A percentile compares a stretch with the other conserved stretches of the same genome.
These are phyloP conservation scores for Helianthus annuus DNA, from an alignment of 129 eudicot species.

Conservation along the genomic window HanXRQr2.0-SUNRISE NC_035445.2:167351969-167352468, in stretches of 20 bases:
- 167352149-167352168: neutral
- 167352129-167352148: too few species aligned
- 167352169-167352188: constrained; percentile 24
- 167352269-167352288: neutral
- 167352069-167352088: too few species aligned
- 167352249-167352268: constrained; percentile 25
- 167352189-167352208: constrained; percentile 93
- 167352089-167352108: too few species aligned
- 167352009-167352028: too few species aligned
- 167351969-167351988: too few species aligned
- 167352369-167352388: too few species aligned
- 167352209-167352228: constrained; percentile 69
- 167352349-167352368: neutral
- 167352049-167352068: too few species aligned
- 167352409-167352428: too few species aligned
- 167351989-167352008: too few species aligned
- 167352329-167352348: neutral
- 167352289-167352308: neutral
- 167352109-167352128: too few species aligned
- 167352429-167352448: neutral
- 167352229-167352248: constrained; percentile 49
- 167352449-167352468: neutral
- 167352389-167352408: too few species aligned
- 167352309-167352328: neutral
- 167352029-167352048: too few species aligned